Evolutionary conservation across 2,329 filamentous ascomycete genomes (phyloP).

Genomic region (Aspergillus cejpii): DNA sequence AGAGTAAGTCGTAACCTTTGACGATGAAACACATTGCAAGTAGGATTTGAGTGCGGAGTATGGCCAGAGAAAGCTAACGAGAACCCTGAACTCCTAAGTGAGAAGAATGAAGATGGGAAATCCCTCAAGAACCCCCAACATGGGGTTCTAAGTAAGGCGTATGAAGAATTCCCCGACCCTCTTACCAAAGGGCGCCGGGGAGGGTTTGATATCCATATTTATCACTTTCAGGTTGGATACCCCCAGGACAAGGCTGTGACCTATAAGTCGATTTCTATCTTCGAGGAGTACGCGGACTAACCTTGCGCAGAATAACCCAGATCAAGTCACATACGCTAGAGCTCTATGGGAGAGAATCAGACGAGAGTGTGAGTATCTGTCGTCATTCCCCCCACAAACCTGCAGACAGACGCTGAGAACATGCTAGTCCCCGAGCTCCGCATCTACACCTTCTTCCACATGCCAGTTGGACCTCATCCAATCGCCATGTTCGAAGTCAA

Average conservation of each 20-base stretch:
- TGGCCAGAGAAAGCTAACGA: neutral
- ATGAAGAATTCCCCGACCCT: conserved; percentile 62
- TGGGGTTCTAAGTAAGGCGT: conserved; percentile 58
- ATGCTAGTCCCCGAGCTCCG: conserved; percentile 71
- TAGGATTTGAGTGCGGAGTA: neutral
- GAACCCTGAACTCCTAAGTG: conserved; percentile 40
- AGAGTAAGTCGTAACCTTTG: conserved; percentile 27
- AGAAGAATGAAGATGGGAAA: conserved; percentile 66
- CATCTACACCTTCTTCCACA: conserved; percentile 71
- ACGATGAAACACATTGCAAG: neutral
- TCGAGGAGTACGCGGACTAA: neutral
- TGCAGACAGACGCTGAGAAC: too few species aligned
- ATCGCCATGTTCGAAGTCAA: conserved; percentile 92
- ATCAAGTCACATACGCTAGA: conserved; percentile 60
- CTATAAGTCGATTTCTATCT: too few species aligned
- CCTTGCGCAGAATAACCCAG: conserved; percentile 46
- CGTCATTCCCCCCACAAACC: neutral
- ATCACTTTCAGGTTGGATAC: conserved; percentile 56
- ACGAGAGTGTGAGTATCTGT: conserved; percentile 58
- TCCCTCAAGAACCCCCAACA: conserved; percentile 62
- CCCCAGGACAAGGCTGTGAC: too few species aligned
- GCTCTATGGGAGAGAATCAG: conserved; percentile 72
- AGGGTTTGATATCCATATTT: conserved; percentile 83
- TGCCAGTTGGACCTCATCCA: conserved; percentile 73
- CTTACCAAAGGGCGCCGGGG: conserved; percentile 60